Conservation (phyloP, 2,329 filamentous ascomycete species). For the Pleurostoma richardsiae region DNA sequence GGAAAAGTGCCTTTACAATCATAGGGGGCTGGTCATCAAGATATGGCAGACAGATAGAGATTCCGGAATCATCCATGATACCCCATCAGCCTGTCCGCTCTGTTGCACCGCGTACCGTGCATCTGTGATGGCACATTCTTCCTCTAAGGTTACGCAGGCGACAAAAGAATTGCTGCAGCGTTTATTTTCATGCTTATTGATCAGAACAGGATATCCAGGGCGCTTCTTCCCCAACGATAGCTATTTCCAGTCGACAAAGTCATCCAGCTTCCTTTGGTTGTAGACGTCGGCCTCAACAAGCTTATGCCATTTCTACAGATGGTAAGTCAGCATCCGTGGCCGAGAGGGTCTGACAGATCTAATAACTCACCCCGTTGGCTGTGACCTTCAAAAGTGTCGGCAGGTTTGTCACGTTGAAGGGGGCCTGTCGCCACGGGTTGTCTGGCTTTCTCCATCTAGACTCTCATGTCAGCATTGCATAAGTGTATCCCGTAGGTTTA, state of each 20-base stretch:
- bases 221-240: background rate
- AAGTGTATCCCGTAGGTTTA: background rate
- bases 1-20: no score
- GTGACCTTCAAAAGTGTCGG: slow-evolving; percentile 18
- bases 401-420: slow-evolving; percentile 14
- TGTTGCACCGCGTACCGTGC: no score
- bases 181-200: no score
- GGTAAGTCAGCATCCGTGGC: background rate
- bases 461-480: background rate
- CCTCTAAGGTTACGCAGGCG: no score
- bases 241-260: slow-evolving; percentile 8
- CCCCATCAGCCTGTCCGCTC: no score
- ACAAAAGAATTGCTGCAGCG: no score
- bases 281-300: slow-evolving; percentile 18
- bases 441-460: slow-evolving; percentile 14
- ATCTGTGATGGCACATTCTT: no score
- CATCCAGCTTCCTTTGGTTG: slow-evolving; percentile 15
- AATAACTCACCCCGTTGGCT: slow-evolving; percentile 11
- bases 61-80: no score
- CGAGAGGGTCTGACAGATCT: no score
- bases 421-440: slow-evolving; percentile 14
- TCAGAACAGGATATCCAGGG: no score
- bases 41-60: no score
- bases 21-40: no score
- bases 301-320: slow-evolving; percentile 12